A percentile compares a stretch with the other conserved stretches of the same genome.
phyloP scores from a whole-genome alignment of 2,329 filamentous ascomycete species.

The Diaporthe ampelina region DNA sequence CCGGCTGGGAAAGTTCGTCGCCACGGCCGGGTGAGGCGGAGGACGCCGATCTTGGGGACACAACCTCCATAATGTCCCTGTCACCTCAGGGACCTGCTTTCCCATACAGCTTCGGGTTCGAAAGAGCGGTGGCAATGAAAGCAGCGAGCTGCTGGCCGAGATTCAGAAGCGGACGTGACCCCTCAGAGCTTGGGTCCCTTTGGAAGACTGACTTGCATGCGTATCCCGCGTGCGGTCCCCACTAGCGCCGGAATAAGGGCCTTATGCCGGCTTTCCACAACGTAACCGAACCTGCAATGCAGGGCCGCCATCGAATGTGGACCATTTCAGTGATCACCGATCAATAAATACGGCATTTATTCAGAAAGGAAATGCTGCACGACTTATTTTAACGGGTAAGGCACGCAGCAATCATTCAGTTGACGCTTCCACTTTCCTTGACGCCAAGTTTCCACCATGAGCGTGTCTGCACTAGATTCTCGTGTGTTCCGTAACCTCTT shows the following conservation, averaged over 20 bases:
- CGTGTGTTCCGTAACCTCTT: conserved; percentile 65
- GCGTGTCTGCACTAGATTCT: conserved; percentile 59
- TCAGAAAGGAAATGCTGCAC: neutral
- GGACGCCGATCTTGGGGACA: conserved; percentile 5
- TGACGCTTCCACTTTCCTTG: no score
- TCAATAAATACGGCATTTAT: conserved; percentile 5
- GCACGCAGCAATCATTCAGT: neutral
- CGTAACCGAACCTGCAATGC: neutral
- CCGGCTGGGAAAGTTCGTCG: neutral
- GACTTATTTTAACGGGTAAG: neutral
- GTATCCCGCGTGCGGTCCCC: neutral
- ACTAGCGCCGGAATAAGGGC: conserved; percentile 17
- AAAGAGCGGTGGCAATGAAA: neutral
- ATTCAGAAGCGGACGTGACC: neutral
- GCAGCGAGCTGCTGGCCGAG: neutral
- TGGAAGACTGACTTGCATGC: neutral
- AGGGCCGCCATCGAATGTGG: neutral
- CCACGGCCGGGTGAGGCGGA: conserved; percentile 1
- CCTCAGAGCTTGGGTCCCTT: neutral
- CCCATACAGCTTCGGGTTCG: neutral
- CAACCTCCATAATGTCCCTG: neutral
- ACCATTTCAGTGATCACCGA: neutral
- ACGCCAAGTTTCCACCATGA: conserved; percentile 39
- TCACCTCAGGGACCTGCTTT: neutral
- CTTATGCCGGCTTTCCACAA: neutral